Conservation (phyloP, 208 protist species). For the Naegleria gruberi region DNA sequence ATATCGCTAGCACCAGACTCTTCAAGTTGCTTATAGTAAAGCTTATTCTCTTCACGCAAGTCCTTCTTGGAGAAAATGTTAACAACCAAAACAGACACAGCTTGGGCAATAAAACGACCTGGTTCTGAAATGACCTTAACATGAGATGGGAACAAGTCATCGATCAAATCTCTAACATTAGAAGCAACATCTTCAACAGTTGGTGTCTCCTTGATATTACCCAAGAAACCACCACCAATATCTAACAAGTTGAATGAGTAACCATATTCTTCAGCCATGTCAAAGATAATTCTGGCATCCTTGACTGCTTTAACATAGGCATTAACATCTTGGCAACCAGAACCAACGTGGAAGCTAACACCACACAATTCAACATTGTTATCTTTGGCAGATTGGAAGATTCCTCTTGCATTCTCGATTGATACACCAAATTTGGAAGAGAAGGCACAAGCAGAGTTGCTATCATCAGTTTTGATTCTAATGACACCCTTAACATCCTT, state of each 20-base stretch:
- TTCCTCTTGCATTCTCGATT: constrained; percentile 39
- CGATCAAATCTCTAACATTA: constrained; percentile 49
- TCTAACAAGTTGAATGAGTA: constrained; percentile 67
- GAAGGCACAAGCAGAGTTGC: constrained; percentile 53
- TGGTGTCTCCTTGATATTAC: constrained; percentile 30
- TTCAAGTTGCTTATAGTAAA: constrained; percentile 31
- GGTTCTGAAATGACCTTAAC: constrained; percentile 64
- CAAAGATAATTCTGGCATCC: constrained; percentile 50
- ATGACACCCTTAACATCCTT: constrained; percentile 52
- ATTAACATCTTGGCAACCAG: constrained; percentile 51
- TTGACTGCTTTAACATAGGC: constrained; percentile 55
- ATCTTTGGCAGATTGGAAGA: constrained; percentile 46
- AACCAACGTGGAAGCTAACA: constrained; percentile 76
- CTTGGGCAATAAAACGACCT: constrained; percentile 65
- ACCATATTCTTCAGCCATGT: constrained; percentile 49
- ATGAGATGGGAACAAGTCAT: constrained; percentile 53
- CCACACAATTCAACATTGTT: constrained; percentile 56
- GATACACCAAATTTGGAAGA: constrained; percentile 67
- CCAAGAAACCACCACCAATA: constrained; percentile 72
- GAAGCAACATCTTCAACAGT: constrained; percentile 53
- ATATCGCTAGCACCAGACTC: constrained; percentile 22
- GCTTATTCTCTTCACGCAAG: not conserved
- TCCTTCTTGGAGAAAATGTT: constrained; percentile 50
- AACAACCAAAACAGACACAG: constrained; percentile 53
- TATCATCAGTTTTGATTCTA: constrained; percentile 63